These are phyloP conservation scores for Xylaria bambusicola DNA, from an alignment of 495 filamentous ascomycete genomes.

Conservation along the genomic window DNA sequence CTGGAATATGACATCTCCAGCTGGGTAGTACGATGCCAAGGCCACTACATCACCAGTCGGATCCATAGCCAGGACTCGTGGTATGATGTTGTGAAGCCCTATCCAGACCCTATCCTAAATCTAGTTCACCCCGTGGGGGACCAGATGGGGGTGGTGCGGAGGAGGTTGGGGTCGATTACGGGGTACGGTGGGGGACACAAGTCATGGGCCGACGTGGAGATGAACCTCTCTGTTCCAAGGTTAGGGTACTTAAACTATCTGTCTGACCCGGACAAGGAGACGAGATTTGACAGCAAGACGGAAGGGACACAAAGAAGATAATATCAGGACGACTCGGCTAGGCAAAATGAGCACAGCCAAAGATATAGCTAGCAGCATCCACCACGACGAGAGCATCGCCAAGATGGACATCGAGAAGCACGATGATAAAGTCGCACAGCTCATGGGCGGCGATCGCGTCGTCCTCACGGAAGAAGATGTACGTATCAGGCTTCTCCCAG, in stretches of 20 bases:
- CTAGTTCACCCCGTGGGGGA: background rate
- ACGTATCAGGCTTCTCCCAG: too few relatives aligned
- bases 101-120: too few relatives aligned
- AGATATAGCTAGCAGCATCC: conserved; percentile 3
- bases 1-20: too few relatives aligned
- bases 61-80: too few relatives aligned
- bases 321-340: too few relatives aligned
- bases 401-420: background rate
- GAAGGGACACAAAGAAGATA: too few relatives aligned
- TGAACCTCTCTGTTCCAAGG: background rate
- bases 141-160: background rate
- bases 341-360: conserved; percentile 12
- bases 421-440: conserved; percentile 13
- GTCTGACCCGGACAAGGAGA: background rate
- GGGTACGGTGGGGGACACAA: conserved; percentile 5
- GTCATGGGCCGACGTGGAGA: conserved; percentile 8
- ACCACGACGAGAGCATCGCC: conserved; percentile 8
- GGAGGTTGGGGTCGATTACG: background rate
- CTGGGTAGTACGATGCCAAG: too few relatives aligned
- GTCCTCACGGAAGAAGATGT: conserved; percentile 54
- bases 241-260: conserved; percentile 6
- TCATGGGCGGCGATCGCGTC: conserved; percentile 30
- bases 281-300: background rate
- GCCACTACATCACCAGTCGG: too few relatives aligned
- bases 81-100: too few relatives aligned